Base-by-base conservation (phyloP, 2,329 filamentous ascomycete genomes). In the Ophiocordyceps camponoti-saundersi region DNA sequence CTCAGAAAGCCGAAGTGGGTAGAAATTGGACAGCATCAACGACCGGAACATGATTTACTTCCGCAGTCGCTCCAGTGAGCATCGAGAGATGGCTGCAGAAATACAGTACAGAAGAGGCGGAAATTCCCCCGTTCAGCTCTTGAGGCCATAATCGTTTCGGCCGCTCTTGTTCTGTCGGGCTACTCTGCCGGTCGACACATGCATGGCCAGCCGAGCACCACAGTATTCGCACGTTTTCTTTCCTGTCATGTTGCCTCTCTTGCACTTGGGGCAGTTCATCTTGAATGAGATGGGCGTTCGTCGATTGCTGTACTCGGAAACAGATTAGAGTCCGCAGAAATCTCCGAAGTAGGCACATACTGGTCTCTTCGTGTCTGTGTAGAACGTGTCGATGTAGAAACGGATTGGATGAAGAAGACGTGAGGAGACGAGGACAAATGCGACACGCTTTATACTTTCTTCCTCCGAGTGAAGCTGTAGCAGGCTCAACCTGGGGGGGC, bases 191-290 rank as follows among this genome's bases (percentile, higher is more conserved):
- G 44, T 45, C 47, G 47, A 44, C 47, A 44, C 20, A 46, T 32
- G 23, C 29, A 41, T 42, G 44, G 21, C 13, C 18, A 13, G n/a
- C 46, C 16, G 42, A 29, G 21, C 18, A 43, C 21, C 21, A 45
- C 45, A 44, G 47, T 48, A 47, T 46, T 50, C 48, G 42, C 42
- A 23, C 18, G 21, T 43, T 6, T 43, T 3, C 21, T 21, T 43
- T 20, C 42, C 42, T 43, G 42, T 15, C 5, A 43, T 13, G 18
- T 40, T 40, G 39, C 18, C 18, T 21, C 21, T 21, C 39, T 21
- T 40, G 42, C 46, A 48, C 43, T 48, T 48, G 20, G 46, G 46
- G 46, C 46, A 48, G 43, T 48, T 45, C 34, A 48, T 48, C 23
- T 23, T 45, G 42, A 22, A 20, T 30, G 22, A 30, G 32, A n/a